Evolutionary conservation across 2,329 filamentous ascomycete genomes (phyloP), one percentile per base, ranked within the genome.

Genomic region (Torrubiellomyces zombiae): DNA sequence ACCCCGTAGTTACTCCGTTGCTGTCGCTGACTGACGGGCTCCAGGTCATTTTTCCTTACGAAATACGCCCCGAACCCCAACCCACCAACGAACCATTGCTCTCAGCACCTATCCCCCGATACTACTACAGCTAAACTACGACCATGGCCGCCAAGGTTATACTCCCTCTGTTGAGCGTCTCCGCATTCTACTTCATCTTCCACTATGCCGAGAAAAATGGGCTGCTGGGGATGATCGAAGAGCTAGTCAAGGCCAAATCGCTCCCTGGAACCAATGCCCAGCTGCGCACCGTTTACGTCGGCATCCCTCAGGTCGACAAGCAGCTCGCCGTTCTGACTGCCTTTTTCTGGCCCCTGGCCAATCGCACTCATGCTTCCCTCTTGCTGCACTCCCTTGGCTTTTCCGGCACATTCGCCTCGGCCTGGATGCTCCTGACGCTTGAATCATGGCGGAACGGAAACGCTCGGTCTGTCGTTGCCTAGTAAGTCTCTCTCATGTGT

Each of bases 361-460:
- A 35, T 3, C 28, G 26, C 0, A 27, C 16, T 12, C 28, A 32
- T 16, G 31, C 34, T 6, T 32, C 15, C 6, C 16, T 37, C 24
- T 22, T 32, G n/a, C 27, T 38, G 16, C 34, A 38, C 16, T 29
- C 31, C 1, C 9, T 37, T 20, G 34, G 31, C 7, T 35, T 38
- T 12, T 32, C 34, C 9, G 36, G 36, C 16, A 28, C 34, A 3
- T 37, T 35, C 27, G 14, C 20, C 10, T 30, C 34, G 9, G 28
- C 27, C 2, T 38, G 32, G 32, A 20, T 29, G 0, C 27, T 38
- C 9, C 26, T 35, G 6, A 31, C 31, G 19, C 25, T 38, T 14
- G 36, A 38, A 27, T 32, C 36, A 20, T 37, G 36, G 36, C 28
- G 36, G 18, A 21, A 16, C 6, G 36, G 34, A 11, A 35, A 26